These are phyloP conservation scores for Cyclotella distinguenda DNA, from an alignment of 108 stramenopile genomes.

Conservation along the genomic window DNA sequence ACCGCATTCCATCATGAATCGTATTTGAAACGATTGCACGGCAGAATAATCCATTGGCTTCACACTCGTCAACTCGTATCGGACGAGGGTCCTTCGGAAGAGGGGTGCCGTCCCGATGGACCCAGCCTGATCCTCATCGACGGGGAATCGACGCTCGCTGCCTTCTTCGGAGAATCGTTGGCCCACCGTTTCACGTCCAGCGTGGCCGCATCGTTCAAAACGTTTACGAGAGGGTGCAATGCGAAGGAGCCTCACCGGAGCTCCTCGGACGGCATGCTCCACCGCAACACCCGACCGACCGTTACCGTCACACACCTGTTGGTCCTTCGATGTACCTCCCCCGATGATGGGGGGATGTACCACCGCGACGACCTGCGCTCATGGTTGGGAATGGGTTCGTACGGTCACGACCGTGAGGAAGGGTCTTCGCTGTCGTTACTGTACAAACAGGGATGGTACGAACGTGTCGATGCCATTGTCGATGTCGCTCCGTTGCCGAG, in stretches of 20 bases:
- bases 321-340: slow-evolving; percentile 24
- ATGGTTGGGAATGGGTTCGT: slow-evolving; percentile 36
- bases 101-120: slow-evolving; percentile 6
- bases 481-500: slow-evolving; percentile 77
- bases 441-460: slow-evolving; percentile 63
- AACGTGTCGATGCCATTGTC: slow-evolving; percentile 75
- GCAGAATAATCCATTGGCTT: slow-evolving; percentile 38
- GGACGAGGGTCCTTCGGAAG: neutral
- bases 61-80: slow-evolving; percentile 13
- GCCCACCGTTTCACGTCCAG: slow-evolving; percentile 52
- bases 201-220: slow-evolving; percentile 38
- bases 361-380: slow-evolving; percentile 16
- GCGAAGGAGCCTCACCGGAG: neutral
- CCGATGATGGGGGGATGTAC: slow-evolving; percentile 45
- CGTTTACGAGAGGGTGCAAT: neutral
- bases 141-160: slow-evolving; percentile 58
- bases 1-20: slow-evolving; percentile 23
- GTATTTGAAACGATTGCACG: slow-evolving; percentile 33
- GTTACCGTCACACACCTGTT: slow-evolving; percentile 23
- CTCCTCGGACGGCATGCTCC: neutral
- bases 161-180: slow-evolving; percentile 49
- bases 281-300: neutral
- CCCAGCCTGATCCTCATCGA: slow-evolving; percentile 61
- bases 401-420: neutral
- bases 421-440: slow-evolving; percentile 23